Base-by-base conservation (phyloP, 2,329 filamentous ascomycete species). In the Trichoderma sp. region DNA sequence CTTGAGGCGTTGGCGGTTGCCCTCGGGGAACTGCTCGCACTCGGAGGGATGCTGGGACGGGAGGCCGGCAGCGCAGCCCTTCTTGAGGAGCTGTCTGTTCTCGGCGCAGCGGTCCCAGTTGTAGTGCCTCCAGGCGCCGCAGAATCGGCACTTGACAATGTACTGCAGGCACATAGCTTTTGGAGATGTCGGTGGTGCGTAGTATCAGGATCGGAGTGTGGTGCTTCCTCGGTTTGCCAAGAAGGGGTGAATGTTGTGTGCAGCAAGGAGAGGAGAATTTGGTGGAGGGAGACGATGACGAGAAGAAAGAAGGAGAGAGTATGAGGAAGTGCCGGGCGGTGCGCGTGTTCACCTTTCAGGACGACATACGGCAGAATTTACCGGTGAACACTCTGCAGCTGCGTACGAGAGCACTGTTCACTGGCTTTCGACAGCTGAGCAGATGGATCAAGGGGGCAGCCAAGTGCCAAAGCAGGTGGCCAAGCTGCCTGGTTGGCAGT, bases 161-260 rank as follows among this genome's bases (percentile, higher is more conserved):
- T 60, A 50, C n/a, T 67, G 54, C 28, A 50, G 50, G 19, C 65
- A 67, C 65, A 67, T 67, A 1, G 41, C 55, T 24, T 3, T 30
- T 30, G 7, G 30, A 30, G 7, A 19, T 51, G 15, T 45, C 15
- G 14, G n/a, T 44, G 5, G 63, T 41, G 63, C 9, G 67, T 61
- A 10, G 65, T 19, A 44, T 70, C 71, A 0, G 69, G 63, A 55
- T 21, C 28, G 28, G 2, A 39, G 69, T 68, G 39, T 72, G 70
- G 15, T 70, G 69, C 30, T 71, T 73, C n/a, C 19, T 10, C 19
- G 51, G 10, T 39, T 30, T 5, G 28, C 10, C 47, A 7, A 9
- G 0, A 19, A 7, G n/a, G n/a, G 17, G 19, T 52, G 41, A 24
- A 24, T 24, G 21, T 24, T 24, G 17, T 52, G n/a, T 45, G 48